Evolutionary conservation across 2,329 filamentous ascomycete species (phyloP).

Genomic region (Stromatinia cepivora): DNA sequence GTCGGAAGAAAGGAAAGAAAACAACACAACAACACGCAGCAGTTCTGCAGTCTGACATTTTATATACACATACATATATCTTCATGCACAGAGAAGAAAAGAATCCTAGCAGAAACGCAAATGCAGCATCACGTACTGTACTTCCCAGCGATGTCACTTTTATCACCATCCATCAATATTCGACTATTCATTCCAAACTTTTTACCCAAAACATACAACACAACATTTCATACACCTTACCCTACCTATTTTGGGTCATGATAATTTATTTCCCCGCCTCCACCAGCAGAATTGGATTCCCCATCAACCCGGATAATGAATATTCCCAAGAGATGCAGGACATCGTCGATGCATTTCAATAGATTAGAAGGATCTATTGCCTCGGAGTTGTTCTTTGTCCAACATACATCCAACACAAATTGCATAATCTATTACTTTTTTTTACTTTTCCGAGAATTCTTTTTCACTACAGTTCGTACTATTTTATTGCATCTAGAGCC

Average conservation of each 20-base stretch:
- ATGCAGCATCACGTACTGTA: background rate
- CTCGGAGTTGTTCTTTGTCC: background rate
- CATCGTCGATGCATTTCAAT: constrained; percentile 13
- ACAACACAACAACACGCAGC: constrained; percentile 8
- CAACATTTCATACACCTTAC: constrained; percentile 8
- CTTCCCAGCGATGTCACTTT: background rate
- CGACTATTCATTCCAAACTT: background rate
- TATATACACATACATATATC: background rate
- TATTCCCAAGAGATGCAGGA: constrained; percentile 17
- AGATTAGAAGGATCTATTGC: constrained; percentile 4
- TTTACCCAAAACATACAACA: constrained; percentile 14
- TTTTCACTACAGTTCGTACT: background rate
- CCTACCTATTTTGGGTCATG: background rate
- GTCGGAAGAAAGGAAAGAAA: constrained; percentile 22
- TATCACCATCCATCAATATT: constrained; percentile 4
- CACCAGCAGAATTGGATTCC: background rate
- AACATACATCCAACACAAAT: background rate
- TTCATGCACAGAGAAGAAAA: background rate
- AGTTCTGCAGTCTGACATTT: constrained; percentile 17
- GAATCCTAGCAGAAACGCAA: background rate
- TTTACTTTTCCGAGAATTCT: background rate
- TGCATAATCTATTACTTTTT: constrained; percentile 20
- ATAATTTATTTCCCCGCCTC: background rate
- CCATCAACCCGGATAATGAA: constrained; percentile 17
- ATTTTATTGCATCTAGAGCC: background rate